Base-by-base conservation (phyloP, 106 monocot genomes). In the Allium sativum region DNA sequence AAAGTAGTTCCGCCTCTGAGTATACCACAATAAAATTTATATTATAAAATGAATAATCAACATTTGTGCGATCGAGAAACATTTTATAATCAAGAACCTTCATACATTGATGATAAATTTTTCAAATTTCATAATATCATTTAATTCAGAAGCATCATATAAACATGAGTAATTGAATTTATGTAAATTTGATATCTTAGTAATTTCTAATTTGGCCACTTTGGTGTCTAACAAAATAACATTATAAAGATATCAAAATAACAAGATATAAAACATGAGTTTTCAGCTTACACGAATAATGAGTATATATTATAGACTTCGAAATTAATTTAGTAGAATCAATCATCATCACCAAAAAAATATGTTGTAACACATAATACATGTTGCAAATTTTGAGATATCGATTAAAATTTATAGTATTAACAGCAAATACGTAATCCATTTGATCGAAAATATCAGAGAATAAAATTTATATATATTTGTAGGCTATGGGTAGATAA, bases 201-300 rank as follows among this genome's bases (percentile, higher is more conserved):
- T 21, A 21, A 7, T 57, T 57, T 21, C 7, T 6, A 57, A 57
- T 57, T 57, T 57, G 56, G 56, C 56, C 56, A 57, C 56, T 57
- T 57, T 57, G 56, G 56, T 57, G 56, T 21, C 56, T 57, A 57
- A 57, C 56, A 57, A 57, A 57, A n/a, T 54, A 54, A n/a, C n/a
- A n/a, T 54, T 17, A 54, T 12, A 54, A 54, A 6, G 18, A 54
- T 6, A 16, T 54, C 53, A 54, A 54, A 54, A n/a, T 54, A 54
- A 54, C 13, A n/a, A n/a, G n/a, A n/a, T n/a, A n/a, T n/a, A n/a
- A n/a, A n/a, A n/a, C n/a, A n/a, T n/a, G n/a, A n/a, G n/a, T n/a
- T n/a, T n/a, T n/a, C n/a, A n/a, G n/a, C n/a, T 54, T n/a, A 54
- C 12, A 8, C 47, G 47, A 47, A 8, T 8, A 47, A 47, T 12